These are phyloP conservation scores for Torulaspora indica DNA, from an alignment of 805 yeast genomes.

Conservation along the genomic window DNA sequence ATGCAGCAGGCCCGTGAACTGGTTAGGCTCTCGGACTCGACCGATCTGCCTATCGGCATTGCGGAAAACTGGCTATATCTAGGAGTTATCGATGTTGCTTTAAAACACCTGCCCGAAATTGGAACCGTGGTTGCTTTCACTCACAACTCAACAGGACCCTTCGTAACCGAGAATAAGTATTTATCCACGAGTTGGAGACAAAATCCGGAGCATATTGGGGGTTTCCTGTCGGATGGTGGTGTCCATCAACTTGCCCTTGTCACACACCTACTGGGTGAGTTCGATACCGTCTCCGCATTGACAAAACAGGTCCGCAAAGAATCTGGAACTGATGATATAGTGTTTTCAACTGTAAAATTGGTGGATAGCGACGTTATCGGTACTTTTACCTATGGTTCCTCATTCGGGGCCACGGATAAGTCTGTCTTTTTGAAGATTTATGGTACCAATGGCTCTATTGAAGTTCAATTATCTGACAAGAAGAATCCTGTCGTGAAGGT, in stretches of 20 bases:
- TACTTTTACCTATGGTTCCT: constrained; percentile 81
- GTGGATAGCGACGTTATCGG: constrained; percentile 64
- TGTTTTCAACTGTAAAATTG: constrained; percentile 63
- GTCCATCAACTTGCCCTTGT: constrained; percentile 90
- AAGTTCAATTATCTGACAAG: constrained; percentile 54
- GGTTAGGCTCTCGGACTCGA: constrained; percentile 56
- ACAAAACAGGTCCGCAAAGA: constrained; percentile 71
- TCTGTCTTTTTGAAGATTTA: constrained; percentile 60
- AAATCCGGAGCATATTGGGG: constrained; percentile 89
- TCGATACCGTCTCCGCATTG: constrained; percentile 65
- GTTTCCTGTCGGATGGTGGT: constrained; percentile 90
- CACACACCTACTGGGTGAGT: constrained; percentile 74
- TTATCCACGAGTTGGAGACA: constrained; percentile 78
- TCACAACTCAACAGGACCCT: constrained; percentile 70
- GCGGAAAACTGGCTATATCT: constrained; percentile 85
- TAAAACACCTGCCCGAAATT: constrained; percentile 58
- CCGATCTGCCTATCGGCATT: constrained; percentile 66
- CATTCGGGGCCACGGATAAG: constrained; percentile 78
- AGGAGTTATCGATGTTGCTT: constrained; percentile 52
- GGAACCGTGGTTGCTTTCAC: constrained; percentile 69
- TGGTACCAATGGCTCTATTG: constrained; percentile 75
- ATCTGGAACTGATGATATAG: constrained; percentile 78
- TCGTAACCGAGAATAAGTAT: constrained; percentile 56
- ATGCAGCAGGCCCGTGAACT: constrained; percentile 75
- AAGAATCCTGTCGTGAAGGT: constrained; percentile 39